Conservation (phyloP, 768 basidiomycete genomes). For the Boletus subparvulus region DNA sequence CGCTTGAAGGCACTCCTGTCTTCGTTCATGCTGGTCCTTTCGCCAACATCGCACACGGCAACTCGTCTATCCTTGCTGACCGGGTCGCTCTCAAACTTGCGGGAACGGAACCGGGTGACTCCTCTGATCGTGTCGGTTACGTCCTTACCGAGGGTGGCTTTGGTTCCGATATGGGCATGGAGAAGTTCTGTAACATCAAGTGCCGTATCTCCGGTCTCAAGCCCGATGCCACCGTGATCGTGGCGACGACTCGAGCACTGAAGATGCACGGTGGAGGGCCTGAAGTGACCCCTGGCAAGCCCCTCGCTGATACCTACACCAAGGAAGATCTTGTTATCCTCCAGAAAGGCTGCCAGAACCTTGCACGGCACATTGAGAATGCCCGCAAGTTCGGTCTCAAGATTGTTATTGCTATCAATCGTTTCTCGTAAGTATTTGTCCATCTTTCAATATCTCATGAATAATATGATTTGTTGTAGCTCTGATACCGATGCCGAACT, state of each 20-base stretch:
- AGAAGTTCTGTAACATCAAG: constrained; percentile 99
- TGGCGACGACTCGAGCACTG: constrained; percentile 94
- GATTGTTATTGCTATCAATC: constrained; percentile 94
- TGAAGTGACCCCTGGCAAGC: constrained; percentile 93
- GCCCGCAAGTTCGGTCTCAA: constrained; percentile 95
- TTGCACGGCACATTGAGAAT: constrained; percentile 92
- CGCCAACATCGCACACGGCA: constrained; percentile 98
- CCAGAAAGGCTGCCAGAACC: constrained; percentile 89
- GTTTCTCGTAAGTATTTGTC: constrained; percentile 71
- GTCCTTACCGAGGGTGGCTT: constrained; percentile 98
- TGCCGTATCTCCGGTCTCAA: constrained; percentile 89
- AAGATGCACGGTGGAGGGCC: constrained; percentile 99
- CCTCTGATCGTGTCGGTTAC: constrained; percentile 79
- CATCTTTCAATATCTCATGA: not conserved
- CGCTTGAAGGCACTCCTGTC: constrained; percentile 96
- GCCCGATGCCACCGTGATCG: constrained; percentile 93
- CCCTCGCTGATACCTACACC: constrained; percentile 90
- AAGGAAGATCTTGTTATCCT: constrained; percentile 90
- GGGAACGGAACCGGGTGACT: constrained; percentile 90
- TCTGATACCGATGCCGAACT: constrained; percentile 91
- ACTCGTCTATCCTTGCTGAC: constrained; percentile 98
- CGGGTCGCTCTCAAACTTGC: constrained; percentile 95
- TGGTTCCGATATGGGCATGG: constrained; percentile 99
- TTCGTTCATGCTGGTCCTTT: constrained; percentile 99
- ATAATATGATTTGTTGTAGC: constrained; percentile 38